Evolutionary conservation across 2,329 filamentous ascomycete species (phyloP).

Genomic region (Ophiostoma perfectum): DNA sequence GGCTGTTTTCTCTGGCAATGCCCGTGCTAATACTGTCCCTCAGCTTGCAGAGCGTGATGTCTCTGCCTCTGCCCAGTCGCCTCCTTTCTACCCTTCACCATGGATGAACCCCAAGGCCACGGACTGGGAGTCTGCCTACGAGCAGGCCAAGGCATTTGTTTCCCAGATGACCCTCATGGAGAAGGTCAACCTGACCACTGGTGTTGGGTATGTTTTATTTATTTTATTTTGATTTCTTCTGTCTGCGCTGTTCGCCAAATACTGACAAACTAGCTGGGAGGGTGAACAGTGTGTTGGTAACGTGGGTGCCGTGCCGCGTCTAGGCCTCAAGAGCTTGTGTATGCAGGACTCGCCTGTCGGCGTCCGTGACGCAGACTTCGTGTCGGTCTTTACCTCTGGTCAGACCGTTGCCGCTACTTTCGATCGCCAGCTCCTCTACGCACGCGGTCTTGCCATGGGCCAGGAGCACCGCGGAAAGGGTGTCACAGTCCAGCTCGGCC

Average conservation of each 20-base stretch:
- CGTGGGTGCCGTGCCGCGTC: conserved; percentile 60
- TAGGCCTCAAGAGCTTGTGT: conserved; percentile 70
- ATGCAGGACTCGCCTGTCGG: conserved; percentile 82
- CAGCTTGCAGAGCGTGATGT: conserved; percentile 24
- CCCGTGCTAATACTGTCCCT: conserved; percentile 26
- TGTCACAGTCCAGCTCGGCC: conserved; percentile 67
- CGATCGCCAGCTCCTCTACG: conserved; percentile 66
- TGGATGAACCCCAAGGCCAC: conserved; percentile 71
- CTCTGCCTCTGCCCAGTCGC: conserved; percentile 36
- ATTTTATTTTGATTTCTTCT: conserved; percentile 40
- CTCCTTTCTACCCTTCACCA: conserved; percentile 75
- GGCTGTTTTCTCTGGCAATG: conserved; percentile 15
- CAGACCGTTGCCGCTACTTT: conserved; percentile 79
- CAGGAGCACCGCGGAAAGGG: conserved; percentile 67
- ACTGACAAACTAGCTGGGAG: conserved; percentile 48
- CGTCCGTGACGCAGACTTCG: conserved; percentile 70
- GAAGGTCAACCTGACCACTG: conserved; percentile 93
- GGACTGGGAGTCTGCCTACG: conserved; percentile 71
- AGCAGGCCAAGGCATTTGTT: conserved; percentile 71
- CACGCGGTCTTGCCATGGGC: conserved; percentile 66
- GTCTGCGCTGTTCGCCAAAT: background rate
- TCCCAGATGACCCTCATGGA: conserved; percentile 76
- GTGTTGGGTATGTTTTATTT: conserved; percentile 52
- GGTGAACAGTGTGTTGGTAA: conserved; percentile 74
- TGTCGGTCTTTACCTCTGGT: conserved; percentile 74